Base-by-base conservation (phyloP, 2,329 filamentous ascomycete species). In the Arthrobotrys iridis region DNA sequence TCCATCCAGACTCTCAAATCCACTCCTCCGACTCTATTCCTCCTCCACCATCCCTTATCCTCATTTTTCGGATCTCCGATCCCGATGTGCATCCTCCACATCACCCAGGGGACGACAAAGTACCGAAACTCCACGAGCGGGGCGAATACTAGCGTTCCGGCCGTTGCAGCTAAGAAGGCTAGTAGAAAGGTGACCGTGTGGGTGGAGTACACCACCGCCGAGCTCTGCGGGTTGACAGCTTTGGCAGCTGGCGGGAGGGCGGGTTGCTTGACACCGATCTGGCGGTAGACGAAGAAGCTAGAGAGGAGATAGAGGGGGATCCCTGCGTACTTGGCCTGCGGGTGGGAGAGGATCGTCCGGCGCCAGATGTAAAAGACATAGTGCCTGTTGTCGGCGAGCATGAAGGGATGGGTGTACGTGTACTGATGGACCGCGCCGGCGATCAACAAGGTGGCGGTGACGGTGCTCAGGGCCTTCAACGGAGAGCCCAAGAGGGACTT, bases 281-380 rank as follows among this genome's bases (percentile, higher is more conserved):
- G 83, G 11, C 87, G 85, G 82, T 93, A 89, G 30, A 88, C 86
- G 10, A 90, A 82, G 87, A 89, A 94, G 5, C 87, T 89, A 79
- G 88, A 90, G 13, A 88, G 8, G 1, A 91, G 86, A 82, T 99
- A 98, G 0, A 90, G 83, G 0, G 89, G 85, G 0, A 90, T 86
- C 0, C 91, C 88, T 0, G 86, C 82, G 79, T 93, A 93, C 35
- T 89, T 89, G 59, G 92, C 82, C 15, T 84, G 82, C 0, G 85
- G 84, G 43, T 91, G 87, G 4, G 86, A 86, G 1, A 91, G 87
- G 37, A 98, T 89, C 4, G 91, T 89, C 79, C 93, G 88, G 0
- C 93, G 89, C 84, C 99, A 99, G 74, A 96, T 85, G 83, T 99
- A 99, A 82, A 99, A 99, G 81, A 96, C 90, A 84, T 97, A 99